These are phyloP conservation scores for Periconia macrospinosa DNA, from an alignment of 2,329 filamentous ascomycete species.

Conservation along the genomic window DNA sequence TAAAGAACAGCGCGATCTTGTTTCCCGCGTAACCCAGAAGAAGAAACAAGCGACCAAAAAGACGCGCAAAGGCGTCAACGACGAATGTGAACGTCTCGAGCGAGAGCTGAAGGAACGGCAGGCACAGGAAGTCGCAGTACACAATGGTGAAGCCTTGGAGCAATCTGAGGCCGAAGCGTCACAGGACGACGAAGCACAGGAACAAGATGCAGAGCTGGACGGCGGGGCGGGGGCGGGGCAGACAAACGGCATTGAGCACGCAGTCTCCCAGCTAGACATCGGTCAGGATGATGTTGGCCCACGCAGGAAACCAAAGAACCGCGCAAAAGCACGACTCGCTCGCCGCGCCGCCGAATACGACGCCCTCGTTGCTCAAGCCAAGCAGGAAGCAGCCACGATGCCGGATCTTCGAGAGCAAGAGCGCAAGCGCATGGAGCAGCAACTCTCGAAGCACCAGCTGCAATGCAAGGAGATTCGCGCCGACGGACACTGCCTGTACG, in stretches of 20 bases:
- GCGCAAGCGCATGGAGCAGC: conserved; percentile 64
- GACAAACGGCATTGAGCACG: conserved; percentile 13
- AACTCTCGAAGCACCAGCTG: conserved; percentile 66
- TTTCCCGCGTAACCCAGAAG: conserved; percentile 85
- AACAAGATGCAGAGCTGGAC: conserved; percentile 9
- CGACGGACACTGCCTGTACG: conserved; percentile 94
- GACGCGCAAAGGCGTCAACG: conserved; percentile 62
- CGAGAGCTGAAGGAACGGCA: conserved; percentile 59
- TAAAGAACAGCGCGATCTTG: conserved; percentile 85
- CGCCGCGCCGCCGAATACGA: conserved; percentile 85
- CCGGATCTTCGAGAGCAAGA: conserved; percentile 44
- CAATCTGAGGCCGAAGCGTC: not conserved
- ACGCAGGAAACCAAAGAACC: conserved; percentile 73
- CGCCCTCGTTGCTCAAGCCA: conserved; percentile 67
- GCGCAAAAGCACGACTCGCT: conserved; percentile 88
- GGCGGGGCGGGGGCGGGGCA: conserved; percentile 5
- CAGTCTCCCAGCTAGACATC: conserved; percentile 6
- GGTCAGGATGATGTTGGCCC: conserved; percentile 11
- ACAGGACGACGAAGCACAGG: conserved; percentile 8
- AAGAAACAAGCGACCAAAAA: conserved; percentile 95
- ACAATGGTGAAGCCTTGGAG: conserved; percentile 32
- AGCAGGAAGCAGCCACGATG: conserved; percentile 66
- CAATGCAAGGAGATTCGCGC: conserved; percentile 78
- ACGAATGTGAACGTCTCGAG: conserved; percentile 64
- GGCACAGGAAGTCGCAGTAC: conserved; percentile 51